These are phyloP conservation scores for Dothiorella sarmentorum DNA, from an alignment of 2,329 filamentous ascomycete species.

Conservation along the genomic window DNA sequence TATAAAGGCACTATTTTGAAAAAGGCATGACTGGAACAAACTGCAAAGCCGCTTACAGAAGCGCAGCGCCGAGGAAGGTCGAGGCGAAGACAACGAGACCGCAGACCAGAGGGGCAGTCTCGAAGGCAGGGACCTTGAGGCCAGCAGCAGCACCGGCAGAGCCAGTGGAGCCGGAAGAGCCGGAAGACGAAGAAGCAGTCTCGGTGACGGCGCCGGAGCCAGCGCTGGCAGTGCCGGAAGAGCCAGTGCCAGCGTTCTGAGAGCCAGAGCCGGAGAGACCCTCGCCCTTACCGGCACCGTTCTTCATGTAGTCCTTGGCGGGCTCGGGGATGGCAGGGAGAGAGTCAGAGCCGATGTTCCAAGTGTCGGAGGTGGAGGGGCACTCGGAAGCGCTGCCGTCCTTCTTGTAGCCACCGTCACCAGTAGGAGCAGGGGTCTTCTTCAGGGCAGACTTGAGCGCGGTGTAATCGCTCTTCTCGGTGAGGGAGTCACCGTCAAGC, in stretches of 20 bases:
- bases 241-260: conserved; percentile 51
- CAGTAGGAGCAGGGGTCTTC: conserved; percentile 50
- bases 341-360: conserved; percentile 50
- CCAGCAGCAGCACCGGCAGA: conserved; percentile 43
- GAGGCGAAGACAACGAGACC: conserved; percentile 51
- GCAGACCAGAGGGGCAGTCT: conserved; percentile 50
- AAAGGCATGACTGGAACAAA: neutral
- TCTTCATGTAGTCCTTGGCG: conserved; percentile 55
- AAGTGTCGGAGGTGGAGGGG: conserved; percentile 52
- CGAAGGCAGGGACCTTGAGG: conserved; percentile 44
- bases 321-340: conserved; percentile 57
- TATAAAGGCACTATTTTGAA: conserved; percentile 5
- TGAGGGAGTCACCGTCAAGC: conserved; percentile 54
- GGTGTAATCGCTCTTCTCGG: conserved; percentile 61
- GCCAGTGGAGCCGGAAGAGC: conserved; percentile 26
- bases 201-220: conserved; percentile 48
- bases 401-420: conserved; percentile 59
- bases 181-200: conserved; percentile 28
- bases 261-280: conserved; percentile 54
- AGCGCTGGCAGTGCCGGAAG: conserved; percentile 45
- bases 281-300: conserved; percentile 55
- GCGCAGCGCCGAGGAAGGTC: conserved; percentile 51
- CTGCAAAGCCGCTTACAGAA: conserved; percentile 31
- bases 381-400: conserved; percentile 52
- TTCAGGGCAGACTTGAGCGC: conserved; percentile 51